Evolutionary conservation across 306 rosid genomes (phyloP).

Genomic region (Malus asiatica): DNA sequence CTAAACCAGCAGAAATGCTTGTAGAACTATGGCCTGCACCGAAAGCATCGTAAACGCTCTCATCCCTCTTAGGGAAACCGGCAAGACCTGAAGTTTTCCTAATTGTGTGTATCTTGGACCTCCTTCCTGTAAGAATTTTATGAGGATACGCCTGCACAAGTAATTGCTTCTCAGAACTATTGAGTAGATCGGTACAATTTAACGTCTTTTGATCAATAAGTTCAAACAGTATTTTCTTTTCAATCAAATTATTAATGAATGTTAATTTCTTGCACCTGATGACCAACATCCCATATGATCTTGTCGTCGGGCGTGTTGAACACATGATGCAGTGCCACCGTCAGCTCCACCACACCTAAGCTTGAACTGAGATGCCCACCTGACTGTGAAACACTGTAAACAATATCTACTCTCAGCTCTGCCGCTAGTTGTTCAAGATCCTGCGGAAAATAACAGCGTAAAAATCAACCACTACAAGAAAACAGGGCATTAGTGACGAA

Average conservation of each 20-base stretch:
- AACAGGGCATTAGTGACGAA: not conserved
- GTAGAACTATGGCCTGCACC: conserved; percentile 94
- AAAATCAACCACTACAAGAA: too few species aligned
- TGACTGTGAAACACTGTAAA: conserved; percentile 45
- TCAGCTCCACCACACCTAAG: conserved; percentile 82
- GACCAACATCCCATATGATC: conserved; percentile 97
- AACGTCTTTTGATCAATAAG: not conserved
- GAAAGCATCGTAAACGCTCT: conserved; percentile 83
- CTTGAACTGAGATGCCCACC: conserved; percentile 97
- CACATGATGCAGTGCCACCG: conserved; percentile 85
- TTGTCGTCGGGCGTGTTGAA: conserved; percentile 80
- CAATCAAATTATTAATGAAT: not conserved
- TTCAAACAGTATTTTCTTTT: not conserved
- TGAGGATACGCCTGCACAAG: conserved; percentile 78
- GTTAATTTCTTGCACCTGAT: conserved; percentile 46
- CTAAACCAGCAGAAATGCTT: conserved; percentile 96
- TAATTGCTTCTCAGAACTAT: conserved; percentile 26
- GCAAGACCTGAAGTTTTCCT: conserved; percentile 89
- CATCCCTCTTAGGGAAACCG: conserved; percentile 91
- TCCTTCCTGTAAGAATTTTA: conserved; percentile 93
- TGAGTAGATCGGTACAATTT: not conserved
- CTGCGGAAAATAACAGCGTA: conserved; percentile 18
- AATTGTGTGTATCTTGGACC: conserved; percentile 78
- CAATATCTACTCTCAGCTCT: conserved; percentile 78
- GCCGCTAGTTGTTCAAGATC: conserved; percentile 82